phyloP scores from a whole-genome alignment of 2,329 filamentous ascomycete genomes.

The Fusarium neocosmosporiellum region DNA sequence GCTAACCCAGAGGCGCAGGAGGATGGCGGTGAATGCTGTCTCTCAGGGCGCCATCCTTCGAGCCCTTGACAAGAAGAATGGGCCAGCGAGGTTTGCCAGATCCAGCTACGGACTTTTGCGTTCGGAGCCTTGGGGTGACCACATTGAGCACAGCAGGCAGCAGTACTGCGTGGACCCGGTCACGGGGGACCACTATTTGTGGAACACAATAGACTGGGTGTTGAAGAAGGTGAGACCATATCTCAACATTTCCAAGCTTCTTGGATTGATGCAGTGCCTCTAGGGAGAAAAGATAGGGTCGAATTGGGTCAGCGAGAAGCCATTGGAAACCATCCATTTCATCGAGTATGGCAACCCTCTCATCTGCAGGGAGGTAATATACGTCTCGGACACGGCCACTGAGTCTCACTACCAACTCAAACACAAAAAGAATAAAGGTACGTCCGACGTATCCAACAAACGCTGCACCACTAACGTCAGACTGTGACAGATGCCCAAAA shows the following conservation, averaged over 20 bases:
- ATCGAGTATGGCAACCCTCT: background rate
- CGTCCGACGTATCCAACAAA: accelerated
- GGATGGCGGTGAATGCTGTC: background rate
- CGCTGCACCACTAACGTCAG: accelerated
- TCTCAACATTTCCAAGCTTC: accelerated
- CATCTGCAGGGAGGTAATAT: background rate
- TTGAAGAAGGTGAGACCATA: background rate
- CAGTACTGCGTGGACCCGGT: background rate
- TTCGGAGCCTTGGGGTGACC: background rate
- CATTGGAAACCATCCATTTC: background rate
- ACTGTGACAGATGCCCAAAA: background rate
- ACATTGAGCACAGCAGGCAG: background rate
- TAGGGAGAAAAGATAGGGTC: background rate
- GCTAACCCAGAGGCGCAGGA: background rate
- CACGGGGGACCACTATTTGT: background rate
- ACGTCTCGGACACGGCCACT: background rate
- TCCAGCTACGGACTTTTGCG: background rate
- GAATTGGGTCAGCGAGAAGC: background rate
- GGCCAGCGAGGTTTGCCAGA: background rate
- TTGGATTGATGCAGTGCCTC: accelerated
- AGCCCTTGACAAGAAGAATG: background rate
- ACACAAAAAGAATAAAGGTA: background rate
- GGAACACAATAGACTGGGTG: background rate
- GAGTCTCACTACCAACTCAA: background rate
- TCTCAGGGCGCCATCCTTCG: slow-evolving; percentile 2